Evolutionary conservation across 176 grass and related monocot genomes (phyloP).

Genomic region (Rhynchospora tenuis): DNA sequence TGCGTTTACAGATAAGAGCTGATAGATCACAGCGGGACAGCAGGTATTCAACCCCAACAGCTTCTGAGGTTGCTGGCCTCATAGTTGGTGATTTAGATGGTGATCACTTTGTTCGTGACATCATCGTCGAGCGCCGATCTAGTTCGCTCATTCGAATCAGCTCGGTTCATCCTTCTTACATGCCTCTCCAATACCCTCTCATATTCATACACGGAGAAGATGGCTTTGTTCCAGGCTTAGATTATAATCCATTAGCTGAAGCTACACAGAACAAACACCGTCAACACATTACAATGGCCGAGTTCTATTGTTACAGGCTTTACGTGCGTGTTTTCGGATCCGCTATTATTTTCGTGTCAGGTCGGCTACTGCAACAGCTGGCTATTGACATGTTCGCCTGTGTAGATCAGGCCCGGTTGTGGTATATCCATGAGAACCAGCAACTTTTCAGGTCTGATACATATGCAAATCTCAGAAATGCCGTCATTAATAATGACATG

Average conservation of each 20-base stretch:
- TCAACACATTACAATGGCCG: slow-evolving; percentile 12
- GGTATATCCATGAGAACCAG: slow-evolving; percentile 22
- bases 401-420: background rate
- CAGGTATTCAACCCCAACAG: background rate
- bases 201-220: slow-evolving; percentile 39
- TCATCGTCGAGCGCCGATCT: slow-evolving; percentile 9
- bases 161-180: background rate
- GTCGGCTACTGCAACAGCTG: slow-evolving; percentile 11
- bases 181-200: slow-evolving; percentile 24
- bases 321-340: background rate
- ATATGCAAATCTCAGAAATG: background rate
- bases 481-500: slow-evolving; percentile 20
- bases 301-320: slow-evolving; percentile 19
- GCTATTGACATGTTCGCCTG: background rate
- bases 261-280: background rate
- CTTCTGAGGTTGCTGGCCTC: slow-evolving; percentile 17
- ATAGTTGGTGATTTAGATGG: slow-evolving; percentile 8
- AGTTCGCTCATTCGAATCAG: background rate
- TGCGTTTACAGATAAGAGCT: too few species aligned
- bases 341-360: background rate
- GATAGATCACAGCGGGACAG: too few species aligned
- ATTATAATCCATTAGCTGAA: background rate
- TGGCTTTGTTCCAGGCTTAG: background rate
- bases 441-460: background rate
- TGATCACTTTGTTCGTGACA: background rate